A percentile compares a stretch with the other conserved stretches of the same genome.
Evolutionary conservation across 1,284 basidiomycete species (phyloP).

Genomic region (Leucoagaricus sp.): DNA sequence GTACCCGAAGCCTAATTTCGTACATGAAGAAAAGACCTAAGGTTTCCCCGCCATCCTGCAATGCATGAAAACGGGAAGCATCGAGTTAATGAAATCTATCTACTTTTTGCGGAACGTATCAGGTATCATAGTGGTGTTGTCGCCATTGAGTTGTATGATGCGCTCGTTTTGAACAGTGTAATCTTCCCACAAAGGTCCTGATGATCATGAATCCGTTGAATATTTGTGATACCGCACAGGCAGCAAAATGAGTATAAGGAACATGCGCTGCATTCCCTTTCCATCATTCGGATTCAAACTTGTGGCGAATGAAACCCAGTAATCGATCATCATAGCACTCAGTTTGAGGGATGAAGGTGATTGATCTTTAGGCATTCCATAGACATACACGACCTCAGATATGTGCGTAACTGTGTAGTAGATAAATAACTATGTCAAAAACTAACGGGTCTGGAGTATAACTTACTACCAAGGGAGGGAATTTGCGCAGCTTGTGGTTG

Average conservation of each 20-base stretch:
- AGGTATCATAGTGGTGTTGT: slow-evolving; percentile 36
- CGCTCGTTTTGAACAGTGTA: slow-evolving; percentile 35
- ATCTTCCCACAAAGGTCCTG: slow-evolving; percentile 40
- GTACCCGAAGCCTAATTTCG: no score
- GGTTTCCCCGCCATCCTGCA: no score
- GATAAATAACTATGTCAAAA: neutral
- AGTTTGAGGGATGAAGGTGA: slow-evolving; percentile 30
- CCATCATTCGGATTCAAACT: slow-evolving; percentile 52
- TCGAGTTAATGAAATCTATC: slow-evolving; percentile 39
- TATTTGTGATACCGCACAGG: neutral
- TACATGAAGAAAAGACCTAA: no score
- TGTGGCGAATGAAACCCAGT: slow-evolving; percentile 54
- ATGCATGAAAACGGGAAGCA: slow-evolving; percentile 28
- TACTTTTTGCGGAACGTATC: slow-evolving; percentile 37
- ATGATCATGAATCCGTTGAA: no score
- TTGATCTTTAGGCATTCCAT: slow-evolving; percentile 25
- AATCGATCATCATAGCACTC: slow-evolving; percentile 46
- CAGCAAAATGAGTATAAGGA: neutral
- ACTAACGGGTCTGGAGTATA: neutral
- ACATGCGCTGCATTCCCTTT: slow-evolving; percentile 38
- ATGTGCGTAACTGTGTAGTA: slow-evolving; percentile 36
- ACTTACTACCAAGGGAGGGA: slow-evolving; percentile 37
- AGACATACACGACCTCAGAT: slow-evolving; percentile 43
- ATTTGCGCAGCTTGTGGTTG: slow-evolving; percentile 35
- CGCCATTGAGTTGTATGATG: slow-evolving; percentile 39